These are phyloP conservation scores for Calamus simplicifolius DNA, from an alignment of 176 grass and related monocot species.

Conservation along the genomic window DNA sequence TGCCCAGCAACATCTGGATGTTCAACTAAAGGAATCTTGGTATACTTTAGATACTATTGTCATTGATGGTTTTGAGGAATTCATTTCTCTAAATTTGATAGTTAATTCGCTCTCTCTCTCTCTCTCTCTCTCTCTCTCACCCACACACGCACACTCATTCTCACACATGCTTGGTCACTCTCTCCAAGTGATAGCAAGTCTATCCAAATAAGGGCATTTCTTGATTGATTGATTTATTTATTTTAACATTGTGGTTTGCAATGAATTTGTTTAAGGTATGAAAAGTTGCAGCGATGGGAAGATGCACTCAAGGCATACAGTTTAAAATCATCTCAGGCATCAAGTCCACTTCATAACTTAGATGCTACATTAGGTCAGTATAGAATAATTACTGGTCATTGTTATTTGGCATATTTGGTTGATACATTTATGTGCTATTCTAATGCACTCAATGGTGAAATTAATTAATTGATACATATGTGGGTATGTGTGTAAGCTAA, in stretches of 20 bases:
- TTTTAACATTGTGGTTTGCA: conserved; percentile 13
- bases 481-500: too few relatives aligned
- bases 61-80: conserved; percentile 1
- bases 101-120: too few relatives aligned
- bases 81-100: too few relatives aligned
- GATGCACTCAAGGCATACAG: conserved; percentile 92
- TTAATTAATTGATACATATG: too few relatives aligned
- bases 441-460: too few relatives aligned
- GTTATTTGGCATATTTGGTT: not conserved
- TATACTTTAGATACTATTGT: conserved; percentile 16
- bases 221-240: too few relatives aligned
- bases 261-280: conserved; percentile 58
- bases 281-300: conserved; percentile 96
- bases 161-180: too few relatives aligned
- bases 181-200: too few relatives aligned
- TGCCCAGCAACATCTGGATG: conserved; percentile 79
- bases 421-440: too few relatives aligned
- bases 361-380: conserved; percentile 76
- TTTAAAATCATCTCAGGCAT: conserved; percentile 70
- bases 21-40: conserved; percentile 99
- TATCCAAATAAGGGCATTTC: too few relatives aligned
- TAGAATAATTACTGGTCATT: not conserved
- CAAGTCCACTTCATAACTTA: conserved; percentile 70
- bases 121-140: too few relatives aligned
- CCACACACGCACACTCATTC: too few relatives aligned